phyloP scores from a whole-genome alignment of 345 rosid species.

The Eucalyptus pauciflora region DNA sequence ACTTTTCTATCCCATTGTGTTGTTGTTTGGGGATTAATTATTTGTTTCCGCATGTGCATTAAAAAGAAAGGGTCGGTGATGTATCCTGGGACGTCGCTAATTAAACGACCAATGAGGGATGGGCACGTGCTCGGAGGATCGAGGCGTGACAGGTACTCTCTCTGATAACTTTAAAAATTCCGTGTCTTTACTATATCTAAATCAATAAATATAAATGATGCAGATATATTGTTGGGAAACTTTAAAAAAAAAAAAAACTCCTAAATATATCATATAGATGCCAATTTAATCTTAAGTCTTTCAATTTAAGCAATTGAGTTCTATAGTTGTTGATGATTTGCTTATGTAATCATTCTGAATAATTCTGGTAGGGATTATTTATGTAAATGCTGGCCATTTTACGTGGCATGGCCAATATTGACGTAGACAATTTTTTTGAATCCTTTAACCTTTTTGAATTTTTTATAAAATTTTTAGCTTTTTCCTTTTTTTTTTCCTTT shows the following conservation, averaged over 20 bases:
- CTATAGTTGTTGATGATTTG: background rate
- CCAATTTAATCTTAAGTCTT: background rate
- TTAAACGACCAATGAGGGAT: no score
- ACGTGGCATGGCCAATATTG: background rate
- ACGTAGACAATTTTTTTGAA: rapidly evolving
- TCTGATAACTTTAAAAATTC: background rate
- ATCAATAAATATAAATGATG: background rate
- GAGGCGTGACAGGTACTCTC: background rate
- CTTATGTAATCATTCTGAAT: background rate
- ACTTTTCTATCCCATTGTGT: no score
- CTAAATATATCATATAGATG: background rate
- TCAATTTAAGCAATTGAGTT: background rate
- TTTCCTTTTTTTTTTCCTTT: background rate
- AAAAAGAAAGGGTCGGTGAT: no score
- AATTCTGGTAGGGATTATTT: background rate
- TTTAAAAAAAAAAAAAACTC: background rate
- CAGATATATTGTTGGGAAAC: background rate
- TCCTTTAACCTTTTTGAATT: background rate
- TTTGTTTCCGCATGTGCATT: no score
- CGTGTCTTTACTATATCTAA: background rate
- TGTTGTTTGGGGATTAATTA: no score
- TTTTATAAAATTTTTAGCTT: background rate
- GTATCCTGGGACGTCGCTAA: no score
- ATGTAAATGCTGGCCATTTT: rapidly evolving
- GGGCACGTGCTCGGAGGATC: no score